Evolutionary conservation across 441 rosid genomes (phyloP).

Genomic region (Gossypium trilobum): DNA sequence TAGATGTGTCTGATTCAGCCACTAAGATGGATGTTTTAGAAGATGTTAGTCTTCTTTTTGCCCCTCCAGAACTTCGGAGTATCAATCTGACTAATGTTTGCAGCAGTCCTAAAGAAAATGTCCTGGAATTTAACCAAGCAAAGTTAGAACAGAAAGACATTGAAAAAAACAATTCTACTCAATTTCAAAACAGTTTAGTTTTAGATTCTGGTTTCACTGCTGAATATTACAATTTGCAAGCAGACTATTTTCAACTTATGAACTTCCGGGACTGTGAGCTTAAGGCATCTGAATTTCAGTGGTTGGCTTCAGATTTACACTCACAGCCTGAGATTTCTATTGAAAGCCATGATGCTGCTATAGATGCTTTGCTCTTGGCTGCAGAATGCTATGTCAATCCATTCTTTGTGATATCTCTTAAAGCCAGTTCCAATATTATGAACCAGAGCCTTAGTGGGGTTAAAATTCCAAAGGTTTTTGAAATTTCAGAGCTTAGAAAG

Average conservation of each 20-base stretch:
- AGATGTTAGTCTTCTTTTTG: conserved; percentile 53
- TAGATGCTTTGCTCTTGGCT: conserved; percentile 80
- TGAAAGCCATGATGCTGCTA: conserved; percentile 75
- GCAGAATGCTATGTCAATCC: conserved; percentile 90
- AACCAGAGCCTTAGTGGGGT: conserved; percentile 19
- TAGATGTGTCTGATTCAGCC: conserved; percentile 38
- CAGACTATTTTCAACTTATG: conserved; percentile 53
- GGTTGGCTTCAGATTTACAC: conserved; percentile 65
- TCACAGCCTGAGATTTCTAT: conserved; percentile 38
- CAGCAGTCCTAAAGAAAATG: conserved; percentile 25
- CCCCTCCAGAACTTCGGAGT: conserved; percentile 54
- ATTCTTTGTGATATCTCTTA: conserved; percentile 52
- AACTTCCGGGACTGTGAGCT: conserved; percentile 64
- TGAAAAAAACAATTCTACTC: conserved; percentile 26
- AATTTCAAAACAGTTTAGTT: conserved; percentile 34
- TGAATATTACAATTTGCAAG: conserved; percentile 60
- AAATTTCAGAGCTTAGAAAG: conserved; percentile 26
- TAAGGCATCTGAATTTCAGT: conserved; percentile 70
- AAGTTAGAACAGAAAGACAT: conserved; percentile 34
- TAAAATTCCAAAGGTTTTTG: conserved; percentile 24
- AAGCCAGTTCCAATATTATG: conserved; percentile 26
- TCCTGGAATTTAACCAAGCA: conserved; percentile 23
- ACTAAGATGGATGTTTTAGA: conserved; percentile 47
- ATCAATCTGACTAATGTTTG: conserved; percentile 37
- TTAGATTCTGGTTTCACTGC: conserved; percentile 47